phyloP scores from a whole-genome alignment of 768 basidiomycete genomes.

The Clathrus columnatus region DNA sequence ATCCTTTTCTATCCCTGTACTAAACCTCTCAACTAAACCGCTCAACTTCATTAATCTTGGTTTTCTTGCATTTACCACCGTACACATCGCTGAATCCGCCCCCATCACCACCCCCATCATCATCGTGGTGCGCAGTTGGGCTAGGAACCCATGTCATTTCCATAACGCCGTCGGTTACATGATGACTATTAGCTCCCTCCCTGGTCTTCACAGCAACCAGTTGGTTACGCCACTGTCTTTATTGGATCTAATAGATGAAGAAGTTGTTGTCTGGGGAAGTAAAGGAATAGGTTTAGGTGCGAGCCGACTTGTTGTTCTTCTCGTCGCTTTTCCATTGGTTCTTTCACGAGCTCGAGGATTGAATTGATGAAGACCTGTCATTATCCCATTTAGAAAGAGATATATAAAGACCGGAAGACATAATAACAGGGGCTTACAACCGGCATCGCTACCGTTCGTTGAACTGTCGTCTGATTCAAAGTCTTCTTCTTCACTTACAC shows the following conservation, averaged over 20 bases:
- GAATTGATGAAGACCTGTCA: conserved; percentile 18
- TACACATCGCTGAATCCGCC: conserved; percentile 16
- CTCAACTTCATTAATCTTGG: conserved; percentile 51
- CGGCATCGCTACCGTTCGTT: conserved; percentile 36
- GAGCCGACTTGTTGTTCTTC: background rate
- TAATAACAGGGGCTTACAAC: conserved; percentile 19
- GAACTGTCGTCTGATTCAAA: conserved; percentile 20
- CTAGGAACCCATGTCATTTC: conserved; percentile 81
- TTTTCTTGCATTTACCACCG: conserved; percentile 25
- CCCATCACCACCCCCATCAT: conserved; percentile 25
- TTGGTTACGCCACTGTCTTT: conserved; percentile 33
- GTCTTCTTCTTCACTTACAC: conserved; percentile 19
- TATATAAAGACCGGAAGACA: background rate
- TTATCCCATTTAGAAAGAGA: background rate
- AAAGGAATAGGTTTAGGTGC: conserved; percentile 55
- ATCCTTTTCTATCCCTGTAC: conserved; percentile 79
- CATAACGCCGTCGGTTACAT: conserved; percentile 54
- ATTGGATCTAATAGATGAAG: conserved; percentile 15
- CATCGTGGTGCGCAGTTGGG: conserved; percentile 21
- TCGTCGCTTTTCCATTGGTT: conserved; percentile 8
- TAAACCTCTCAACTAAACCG: too few relatives aligned
- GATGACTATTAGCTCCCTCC: conserved; percentile 2
- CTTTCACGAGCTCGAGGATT: conserved; percentile 16
- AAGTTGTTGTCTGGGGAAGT: conserved; percentile 32
- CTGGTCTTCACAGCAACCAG: conserved; percentile 3